These are phyloP conservation scores for Chaetomiaceae sp. DNA, from an alignment of 2,329 filamentous ascomycete species.

Conservation along the genomic window DNA sequence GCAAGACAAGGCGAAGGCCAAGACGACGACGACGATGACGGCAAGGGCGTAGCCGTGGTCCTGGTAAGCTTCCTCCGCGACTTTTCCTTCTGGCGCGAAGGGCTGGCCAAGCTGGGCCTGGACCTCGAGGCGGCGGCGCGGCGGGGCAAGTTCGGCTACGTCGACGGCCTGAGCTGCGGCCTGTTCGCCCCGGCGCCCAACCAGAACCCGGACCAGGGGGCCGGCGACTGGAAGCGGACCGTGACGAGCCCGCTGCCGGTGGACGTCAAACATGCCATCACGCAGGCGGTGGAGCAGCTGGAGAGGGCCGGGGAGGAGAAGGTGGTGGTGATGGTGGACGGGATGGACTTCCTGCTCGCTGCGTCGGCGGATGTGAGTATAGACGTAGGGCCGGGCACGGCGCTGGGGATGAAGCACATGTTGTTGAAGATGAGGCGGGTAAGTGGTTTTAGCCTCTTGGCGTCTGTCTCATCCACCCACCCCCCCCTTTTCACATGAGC, in stretches of 20 bases:
- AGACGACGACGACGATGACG: not conserved
- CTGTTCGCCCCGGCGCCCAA: too few species aligned
- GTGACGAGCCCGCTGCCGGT: conserved; percentile 33
- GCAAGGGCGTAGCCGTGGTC: conserved; percentile 50
- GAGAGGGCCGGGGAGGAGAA: conserved; percentile 35
- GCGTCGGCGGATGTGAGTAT: conserved; percentile 36
- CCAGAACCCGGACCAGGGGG: too few species aligned
- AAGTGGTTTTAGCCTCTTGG: conserved; percentile 29
- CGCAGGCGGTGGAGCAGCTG: conserved; percentile 37
- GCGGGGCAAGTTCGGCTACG: conserved; percentile 61
- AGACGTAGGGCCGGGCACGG: conserved; percentile 28
- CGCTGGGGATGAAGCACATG: conserved; percentile 49
- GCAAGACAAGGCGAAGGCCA: conserved; percentile 14
- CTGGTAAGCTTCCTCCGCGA: conserved; percentile 82
- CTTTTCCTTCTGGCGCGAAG: conserved; percentile 71
- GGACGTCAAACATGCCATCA: conserved; percentile 39
- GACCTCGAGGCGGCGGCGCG: conserved; percentile 60
- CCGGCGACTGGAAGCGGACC: conserved; percentile 16
- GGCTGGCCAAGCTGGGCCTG: conserved; percentile 64
- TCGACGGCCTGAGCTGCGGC: conserved; percentile 71
- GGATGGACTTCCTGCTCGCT: conserved; percentile 61
- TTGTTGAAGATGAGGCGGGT: conserved; percentile 61
- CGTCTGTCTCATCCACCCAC: not conserved
- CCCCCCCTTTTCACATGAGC: not conserved
- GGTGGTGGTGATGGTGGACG: conserved; percentile 61